Conservation (phyloP, 1,284 basidiomycete species). For the Stygiomarasmius scandens region DNA sequence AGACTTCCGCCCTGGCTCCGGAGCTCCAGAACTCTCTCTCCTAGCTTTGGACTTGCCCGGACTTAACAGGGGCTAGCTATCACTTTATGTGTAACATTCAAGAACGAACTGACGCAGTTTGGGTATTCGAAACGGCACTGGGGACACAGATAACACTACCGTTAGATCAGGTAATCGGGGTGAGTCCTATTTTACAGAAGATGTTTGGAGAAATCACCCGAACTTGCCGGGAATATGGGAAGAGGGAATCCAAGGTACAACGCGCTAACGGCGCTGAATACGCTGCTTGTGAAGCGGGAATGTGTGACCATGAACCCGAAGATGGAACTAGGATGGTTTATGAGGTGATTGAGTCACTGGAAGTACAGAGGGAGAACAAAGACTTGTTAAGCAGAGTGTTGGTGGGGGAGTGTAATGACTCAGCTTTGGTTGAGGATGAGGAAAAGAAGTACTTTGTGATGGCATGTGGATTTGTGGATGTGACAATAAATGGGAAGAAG, state of each 20-base stretch:
- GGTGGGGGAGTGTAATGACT: no score
- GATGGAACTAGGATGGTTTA: no score
- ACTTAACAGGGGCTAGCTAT: not conserved
- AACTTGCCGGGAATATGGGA: not conserved
- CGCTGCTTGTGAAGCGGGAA: no score
- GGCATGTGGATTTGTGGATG: conserved; percentile 8
- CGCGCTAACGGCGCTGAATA: not conserved
- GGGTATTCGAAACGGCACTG: not conserved
- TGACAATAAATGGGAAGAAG: conserved; percentile 1
- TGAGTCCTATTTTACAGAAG: conserved; percentile 7
- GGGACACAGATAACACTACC: not conserved
- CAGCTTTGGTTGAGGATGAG: no score
- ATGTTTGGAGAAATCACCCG: not conserved
- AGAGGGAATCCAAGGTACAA: no score
- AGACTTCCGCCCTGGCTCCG: no score
- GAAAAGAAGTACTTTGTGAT: conserved; percentile 10
- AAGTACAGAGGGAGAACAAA: not conserved
- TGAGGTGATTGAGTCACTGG: no score
- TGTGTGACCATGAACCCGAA: no score
- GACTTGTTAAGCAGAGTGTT: no score
- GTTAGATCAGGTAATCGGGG: not conserved
- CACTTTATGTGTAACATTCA: conserved; percentile 10
- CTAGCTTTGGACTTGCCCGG: no score
- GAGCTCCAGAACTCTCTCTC: no score
- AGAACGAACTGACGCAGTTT: not conserved